A percentile compares a stretch with the other conserved stretches of the same genome.
Conservation (phyloP, 768 basidiomycete species). For the Austroboletus eburneus region DNA sequence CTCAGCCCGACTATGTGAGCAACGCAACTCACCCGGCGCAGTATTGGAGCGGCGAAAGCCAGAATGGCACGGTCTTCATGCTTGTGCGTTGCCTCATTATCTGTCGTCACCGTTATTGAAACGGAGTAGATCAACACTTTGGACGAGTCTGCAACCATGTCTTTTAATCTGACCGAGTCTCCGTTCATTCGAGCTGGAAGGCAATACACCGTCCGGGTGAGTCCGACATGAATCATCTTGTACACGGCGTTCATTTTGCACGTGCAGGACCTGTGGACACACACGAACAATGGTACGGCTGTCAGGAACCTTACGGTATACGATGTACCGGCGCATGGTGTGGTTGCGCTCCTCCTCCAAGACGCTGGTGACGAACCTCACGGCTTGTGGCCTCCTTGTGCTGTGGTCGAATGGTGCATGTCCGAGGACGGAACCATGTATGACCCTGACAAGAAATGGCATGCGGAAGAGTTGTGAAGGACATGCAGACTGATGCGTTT, state of each 20-base stretch:
- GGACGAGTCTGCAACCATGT: slow-evolving; percentile 52
- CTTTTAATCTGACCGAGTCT: slow-evolving; percentile 62
- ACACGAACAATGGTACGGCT: slow-evolving; percentile 66
- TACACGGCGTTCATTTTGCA: background rate
- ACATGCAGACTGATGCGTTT: too few species aligned
- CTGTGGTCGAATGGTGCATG: slow-evolving; percentile 54
- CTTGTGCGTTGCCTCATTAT: slow-evolving; percentile 37
- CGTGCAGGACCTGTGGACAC: slow-evolving; percentile 64
- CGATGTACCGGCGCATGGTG: slow-evolving; percentile 62
- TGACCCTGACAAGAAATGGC: slow-evolving; percentile 28
- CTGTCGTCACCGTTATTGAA: background rate
- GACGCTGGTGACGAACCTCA: slow-evolving; percentile 67
- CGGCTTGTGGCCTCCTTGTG: slow-evolving; percentile 54
- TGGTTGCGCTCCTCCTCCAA: slow-evolving; percentile 59
- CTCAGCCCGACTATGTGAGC: slow-evolving; percentile 35
- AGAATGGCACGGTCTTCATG: slow-evolving; percentile 67
- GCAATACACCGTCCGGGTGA: slow-evolving; percentile 60
- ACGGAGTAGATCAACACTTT: slow-evolving; percentile 53
- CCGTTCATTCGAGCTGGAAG: slow-evolving; percentile 68
- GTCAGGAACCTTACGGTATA: slow-evolving; percentile 52
- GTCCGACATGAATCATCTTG: slow-evolving; percentile 15
- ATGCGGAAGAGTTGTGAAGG: slow-evolving; percentile 17
- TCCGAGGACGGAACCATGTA: slow-evolving; percentile 50
- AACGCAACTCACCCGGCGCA: slow-evolving; percentile 55
- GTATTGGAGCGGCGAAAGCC: slow-evolving; percentile 64